These are phyloP conservation scores for Ganoderma boninense DNA, from an alignment of 1,284 basidiomycete genomes.

Conservation along the genomic window DNA sequence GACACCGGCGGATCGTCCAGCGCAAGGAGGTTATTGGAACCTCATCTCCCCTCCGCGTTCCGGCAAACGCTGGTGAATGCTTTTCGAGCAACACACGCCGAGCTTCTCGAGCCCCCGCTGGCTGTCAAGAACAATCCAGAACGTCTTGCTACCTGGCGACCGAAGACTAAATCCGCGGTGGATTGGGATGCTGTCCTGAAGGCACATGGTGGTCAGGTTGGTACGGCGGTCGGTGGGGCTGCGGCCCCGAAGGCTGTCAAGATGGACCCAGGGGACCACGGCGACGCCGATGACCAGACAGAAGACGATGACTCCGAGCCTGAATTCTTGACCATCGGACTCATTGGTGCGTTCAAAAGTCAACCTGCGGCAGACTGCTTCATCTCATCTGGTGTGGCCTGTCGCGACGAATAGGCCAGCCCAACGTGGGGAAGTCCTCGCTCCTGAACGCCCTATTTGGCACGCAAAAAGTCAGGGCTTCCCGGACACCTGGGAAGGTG, in stretches of 20 bases:
- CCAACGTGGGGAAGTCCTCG: conserved; percentile 94
- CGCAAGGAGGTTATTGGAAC: conserved; percentile 56
- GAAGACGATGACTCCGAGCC: conserved; percentile 47
- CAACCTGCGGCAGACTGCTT: neutral
- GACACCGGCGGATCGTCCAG: conserved; percentile 37
- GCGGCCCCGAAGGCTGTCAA: conserved; percentile 43
- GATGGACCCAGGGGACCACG: conserved; percentile 25
- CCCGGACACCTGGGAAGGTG: conserved; percentile 91
- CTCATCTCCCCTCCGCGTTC: conserved; percentile 71
- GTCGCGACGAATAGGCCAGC: conserved; percentile 67
- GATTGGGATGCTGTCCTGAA: conserved; percentile 76
- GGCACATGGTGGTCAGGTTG: conserved; percentile 54
- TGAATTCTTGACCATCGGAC: conserved; percentile 80
- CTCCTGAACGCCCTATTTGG: conserved; percentile 92
- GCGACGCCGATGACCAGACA: conserved; percentile 34
- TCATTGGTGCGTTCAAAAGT: conserved; percentile 66
- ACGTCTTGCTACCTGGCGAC: conserved; percentile 71
- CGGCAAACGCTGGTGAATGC: conserved; percentile 71
- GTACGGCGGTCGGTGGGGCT: conserved; percentile 51
- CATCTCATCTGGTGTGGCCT: neutral
- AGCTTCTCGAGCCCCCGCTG: conserved; percentile 76
- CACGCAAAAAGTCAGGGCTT: conserved; percentile 82
- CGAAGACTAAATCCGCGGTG: conserved; percentile 67
- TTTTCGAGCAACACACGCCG: conserved; percentile 71
- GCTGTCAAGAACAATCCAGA: conserved; percentile 59